Percentiles rank a stretch among this genome's conserved stretches.
These are phyloP conservation scores for Beta lomatogona DNA, from an alignment of 179 eudicot genomes.

Conservation along the genomic window DNA sequence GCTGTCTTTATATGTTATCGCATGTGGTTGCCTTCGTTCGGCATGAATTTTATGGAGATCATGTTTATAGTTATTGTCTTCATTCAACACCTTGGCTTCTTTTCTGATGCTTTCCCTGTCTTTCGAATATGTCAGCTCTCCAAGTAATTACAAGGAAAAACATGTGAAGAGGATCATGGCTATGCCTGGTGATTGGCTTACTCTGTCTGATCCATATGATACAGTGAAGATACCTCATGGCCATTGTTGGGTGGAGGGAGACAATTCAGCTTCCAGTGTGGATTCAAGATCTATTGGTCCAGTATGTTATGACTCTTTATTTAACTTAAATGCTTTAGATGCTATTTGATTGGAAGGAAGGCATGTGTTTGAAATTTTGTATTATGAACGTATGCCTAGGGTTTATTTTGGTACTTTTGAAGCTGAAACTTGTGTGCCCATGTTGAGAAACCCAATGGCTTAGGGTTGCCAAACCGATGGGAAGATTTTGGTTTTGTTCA, in stretches of 20 bases:
- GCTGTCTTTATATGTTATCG: too few species aligned
- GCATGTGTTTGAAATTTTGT: too few species aligned
- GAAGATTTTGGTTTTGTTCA: not conserved
- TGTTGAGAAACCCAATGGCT: not conserved
- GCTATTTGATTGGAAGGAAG: too few species aligned
- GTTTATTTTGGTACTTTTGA: not conserved
- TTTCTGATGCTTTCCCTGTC: slow-evolving; percentile 15
- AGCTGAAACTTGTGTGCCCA: not conserved
- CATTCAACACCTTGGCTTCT: slow-evolving; percentile 2
- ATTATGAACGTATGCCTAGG: not conserved
- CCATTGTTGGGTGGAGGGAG: slow-evolving; percentile 99
- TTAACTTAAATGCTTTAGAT: not conserved
- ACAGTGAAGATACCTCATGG: slow-evolving; percentile 71
- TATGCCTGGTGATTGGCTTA: slow-evolving; percentile 90
- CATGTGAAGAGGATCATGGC: slow-evolving; percentile 77
- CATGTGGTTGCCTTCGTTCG: slow-evolving; percentile 3
- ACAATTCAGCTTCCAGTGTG: slow-evolving; percentile 67
- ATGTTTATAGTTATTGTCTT: not conserved
- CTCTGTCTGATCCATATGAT: slow-evolving; percentile 47
- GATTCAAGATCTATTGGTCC: slow-evolving; percentile 90
- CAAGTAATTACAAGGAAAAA: slow-evolving; percentile 69
- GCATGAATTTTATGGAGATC: not conserved
- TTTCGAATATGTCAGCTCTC: slow-evolving; percentile 57
- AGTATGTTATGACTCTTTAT: slow-evolving; percentile 44
- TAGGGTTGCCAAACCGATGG: not conserved